phyloP scores from a whole-genome alignment of 164 flowering plant species.

The Dillenia suffruticosa region DNA sequence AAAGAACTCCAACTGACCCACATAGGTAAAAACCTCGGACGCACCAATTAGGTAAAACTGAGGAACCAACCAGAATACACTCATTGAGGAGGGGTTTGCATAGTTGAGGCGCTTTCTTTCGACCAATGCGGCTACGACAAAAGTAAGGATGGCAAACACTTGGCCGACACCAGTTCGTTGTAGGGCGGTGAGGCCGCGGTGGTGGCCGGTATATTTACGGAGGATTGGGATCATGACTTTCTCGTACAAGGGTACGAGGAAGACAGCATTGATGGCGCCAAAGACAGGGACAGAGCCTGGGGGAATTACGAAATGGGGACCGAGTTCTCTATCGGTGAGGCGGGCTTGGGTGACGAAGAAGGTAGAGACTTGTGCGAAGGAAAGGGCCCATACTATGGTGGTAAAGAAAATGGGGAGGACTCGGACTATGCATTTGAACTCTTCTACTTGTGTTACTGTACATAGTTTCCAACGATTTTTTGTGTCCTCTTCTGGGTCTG shows the following conservation, averaged over 20 bases:
- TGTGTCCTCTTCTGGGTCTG: constrained; percentile 23
- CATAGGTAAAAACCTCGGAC: constrained; percentile 68
- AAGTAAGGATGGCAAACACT: constrained; percentile 44
- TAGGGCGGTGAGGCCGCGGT: constrained; percentile 54
- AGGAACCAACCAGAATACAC: constrained; percentile 65
- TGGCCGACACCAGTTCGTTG: constrained; percentile 73
- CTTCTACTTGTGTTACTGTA: constrained; percentile 77
- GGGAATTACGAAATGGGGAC: constrained; percentile 49
- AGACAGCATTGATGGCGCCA: constrained; percentile 46
- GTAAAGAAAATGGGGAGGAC: constrained; percentile 65
- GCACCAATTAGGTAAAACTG: constrained; percentile 58
- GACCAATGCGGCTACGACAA: constrained; percentile 42
- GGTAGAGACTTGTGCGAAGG: constrained; percentile 57
- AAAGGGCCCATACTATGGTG: constrained; percentile 63
- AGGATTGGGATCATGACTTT: constrained; percentile 39
- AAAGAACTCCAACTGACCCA: constrained; percentile 77
- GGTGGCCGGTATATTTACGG: constrained; percentile 42
- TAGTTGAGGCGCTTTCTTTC: constrained; percentile 40
- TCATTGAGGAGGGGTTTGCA: constrained; percentile 18
- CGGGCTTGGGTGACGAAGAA: constrained; percentile 65
- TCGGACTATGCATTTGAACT: constrained; percentile 48
- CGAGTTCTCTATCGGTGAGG: constrained; percentile 49
- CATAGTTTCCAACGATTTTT: constrained; percentile 57
- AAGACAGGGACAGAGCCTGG: constrained; percentile 55
- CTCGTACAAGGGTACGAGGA: constrained; percentile 63